phyloP scores from a whole-genome alignment of 306 rosid genomes.

The Quercus ilex region DNA sequence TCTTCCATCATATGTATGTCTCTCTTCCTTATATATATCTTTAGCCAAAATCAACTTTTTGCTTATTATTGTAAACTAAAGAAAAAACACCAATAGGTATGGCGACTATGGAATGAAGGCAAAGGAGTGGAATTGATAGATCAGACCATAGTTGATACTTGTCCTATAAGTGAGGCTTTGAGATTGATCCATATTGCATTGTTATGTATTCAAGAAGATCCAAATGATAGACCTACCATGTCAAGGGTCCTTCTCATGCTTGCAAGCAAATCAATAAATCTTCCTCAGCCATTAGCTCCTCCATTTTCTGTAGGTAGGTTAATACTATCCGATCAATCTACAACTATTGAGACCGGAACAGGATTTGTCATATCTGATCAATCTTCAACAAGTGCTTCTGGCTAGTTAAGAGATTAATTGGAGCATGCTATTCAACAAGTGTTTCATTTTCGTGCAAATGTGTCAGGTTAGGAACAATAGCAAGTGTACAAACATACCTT shows the following conservation, averaged over 20 bases:
- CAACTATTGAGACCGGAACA: neutral
- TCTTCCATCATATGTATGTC: slow-evolving; percentile 21
- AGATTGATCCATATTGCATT: slow-evolving; percentile 31
- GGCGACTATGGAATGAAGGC: slow-evolving; percentile 16
- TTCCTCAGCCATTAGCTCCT: slow-evolving; percentile 10
- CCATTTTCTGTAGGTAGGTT: slow-evolving; percentile 5
- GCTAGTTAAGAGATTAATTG: neutral
- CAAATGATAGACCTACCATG: slow-evolving; percentile 13
- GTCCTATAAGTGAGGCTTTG: neutral
- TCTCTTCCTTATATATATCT: neutral
- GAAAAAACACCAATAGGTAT: slow-evolving; percentile 3
- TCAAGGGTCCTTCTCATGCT: slow-evolving; percentile 14
- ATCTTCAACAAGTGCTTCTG: neutral
- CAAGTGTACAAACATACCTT: neutral
- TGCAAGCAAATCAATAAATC: slow-evolving; percentile 8
- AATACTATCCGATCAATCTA: neutral
- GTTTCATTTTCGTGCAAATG: neutral
- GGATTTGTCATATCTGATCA: neutral
- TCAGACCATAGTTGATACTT: neutral
- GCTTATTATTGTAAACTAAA: neutral
- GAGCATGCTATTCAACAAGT: neutral
- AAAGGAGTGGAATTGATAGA: slow-evolving; percentile 11
- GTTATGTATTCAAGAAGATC: slow-evolving; percentile 23
- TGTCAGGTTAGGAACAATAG: neutral
- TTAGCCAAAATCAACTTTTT: neutral